phyloP scores from a whole-genome alignment of 768 basidiomycete genomes.

The Rhodotorula babjevae region DNA sequence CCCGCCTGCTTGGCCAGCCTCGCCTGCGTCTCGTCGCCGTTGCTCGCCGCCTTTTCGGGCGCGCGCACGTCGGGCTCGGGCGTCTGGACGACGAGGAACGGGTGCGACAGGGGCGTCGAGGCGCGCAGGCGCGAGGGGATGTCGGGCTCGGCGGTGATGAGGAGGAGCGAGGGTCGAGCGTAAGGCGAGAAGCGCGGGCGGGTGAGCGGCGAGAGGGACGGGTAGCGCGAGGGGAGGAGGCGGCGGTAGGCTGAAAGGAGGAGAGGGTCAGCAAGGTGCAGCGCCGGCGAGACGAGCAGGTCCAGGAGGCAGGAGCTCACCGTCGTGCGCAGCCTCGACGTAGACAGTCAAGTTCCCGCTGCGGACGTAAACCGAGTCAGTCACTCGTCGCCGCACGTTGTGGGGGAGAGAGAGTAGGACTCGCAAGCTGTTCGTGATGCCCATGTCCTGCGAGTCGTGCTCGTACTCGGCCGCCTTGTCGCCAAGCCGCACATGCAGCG shows the following conservation, averaged over 20 bases:
- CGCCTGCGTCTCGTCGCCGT: slow-evolving; percentile 50
- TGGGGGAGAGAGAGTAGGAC: too few relatives aligned
- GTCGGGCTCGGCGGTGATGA: slow-evolving; percentile 28
- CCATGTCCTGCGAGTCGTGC: slow-evolving; percentile 31
- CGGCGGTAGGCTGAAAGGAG: slow-evolving; percentile 13
- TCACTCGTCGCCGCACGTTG: too few relatives aligned
- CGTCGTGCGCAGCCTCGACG: slow-evolving; percentile 27
- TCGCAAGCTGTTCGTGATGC: slow-evolving; percentile 25
- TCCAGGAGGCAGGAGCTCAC: not conserved
- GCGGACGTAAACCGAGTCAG: not conserved
- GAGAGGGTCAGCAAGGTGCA: not conserved
- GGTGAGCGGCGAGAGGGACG: not conserved
- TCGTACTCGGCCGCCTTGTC: slow-evolving; percentile 30
- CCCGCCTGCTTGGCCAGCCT: not conserved
- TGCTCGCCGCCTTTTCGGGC: slow-evolving; percentile 15
- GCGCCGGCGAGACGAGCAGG: not conserved
- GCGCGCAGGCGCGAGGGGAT: not conserved
- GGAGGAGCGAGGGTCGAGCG: slow-evolving; percentile 21
- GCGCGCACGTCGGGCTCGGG: not conserved
- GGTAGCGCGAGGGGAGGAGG: slow-evolving; percentile 13
- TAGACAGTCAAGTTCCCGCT: slow-evolving; percentile 27
- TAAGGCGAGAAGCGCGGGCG: slow-evolving; percentile 9
- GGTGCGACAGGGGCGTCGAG: not conserved
- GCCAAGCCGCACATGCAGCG: slow-evolving; percentile 19
- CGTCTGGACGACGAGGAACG: slow-evolving; percentile 20